Conservation (phyloP, 768 basidiomycete genomes). For the Amanita exitialis region DNA sequence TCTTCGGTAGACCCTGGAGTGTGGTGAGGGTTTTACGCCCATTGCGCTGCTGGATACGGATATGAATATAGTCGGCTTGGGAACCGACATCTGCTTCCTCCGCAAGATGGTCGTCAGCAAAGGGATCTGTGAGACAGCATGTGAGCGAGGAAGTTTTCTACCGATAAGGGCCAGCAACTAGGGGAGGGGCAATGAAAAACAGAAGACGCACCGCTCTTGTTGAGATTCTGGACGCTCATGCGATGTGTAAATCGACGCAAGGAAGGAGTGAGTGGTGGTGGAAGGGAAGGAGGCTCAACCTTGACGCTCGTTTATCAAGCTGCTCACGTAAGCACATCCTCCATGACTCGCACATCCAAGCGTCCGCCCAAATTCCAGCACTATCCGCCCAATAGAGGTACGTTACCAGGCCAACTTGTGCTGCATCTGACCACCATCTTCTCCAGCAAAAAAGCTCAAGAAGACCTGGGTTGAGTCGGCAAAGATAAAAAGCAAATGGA, state of each 20-base stretch:
- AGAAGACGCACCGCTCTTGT: slow-evolving; percentile 54
- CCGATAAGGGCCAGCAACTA: neutral
- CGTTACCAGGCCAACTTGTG: slow-evolving; percentile 6
- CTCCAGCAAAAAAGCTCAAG: slow-evolving; percentile 70
- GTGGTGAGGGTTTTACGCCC: slow-evolving; percentile 98
- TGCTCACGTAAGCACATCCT: neutral
- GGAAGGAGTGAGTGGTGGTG: slow-evolving; percentile 37
- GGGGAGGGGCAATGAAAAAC: neutral
- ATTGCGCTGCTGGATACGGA: slow-evolving; percentile 98
- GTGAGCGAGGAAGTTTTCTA: too few species aligned
- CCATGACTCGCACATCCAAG: slow-evolving; percentile 19
- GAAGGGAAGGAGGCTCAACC: slow-evolving; percentile 19
- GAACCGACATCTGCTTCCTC: slow-evolving; percentile 69
- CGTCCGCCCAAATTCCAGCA: slow-evolving; percentile 65
- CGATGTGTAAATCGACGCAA: slow-evolving; percentile 40
- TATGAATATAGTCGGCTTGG: slow-evolving; percentile 80
- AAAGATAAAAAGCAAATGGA: slow-evolving; percentile 77
- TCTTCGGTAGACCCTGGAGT: slow-evolving; percentile 88
- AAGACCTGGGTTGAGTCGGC: slow-evolving; percentile 67
- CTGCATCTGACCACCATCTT: neutral
- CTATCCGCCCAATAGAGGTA: slow-evolving; percentile 55
- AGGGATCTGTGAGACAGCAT: slow-evolving; percentile 61
- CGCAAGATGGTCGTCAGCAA: slow-evolving; percentile 85
- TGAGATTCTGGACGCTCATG: slow-evolving; percentile 94
- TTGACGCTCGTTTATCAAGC: slow-evolving; percentile 14